Conservation (phyloP, 2,329 filamentous ascomycete species). For the Trichoderma polysporum region DNA sequence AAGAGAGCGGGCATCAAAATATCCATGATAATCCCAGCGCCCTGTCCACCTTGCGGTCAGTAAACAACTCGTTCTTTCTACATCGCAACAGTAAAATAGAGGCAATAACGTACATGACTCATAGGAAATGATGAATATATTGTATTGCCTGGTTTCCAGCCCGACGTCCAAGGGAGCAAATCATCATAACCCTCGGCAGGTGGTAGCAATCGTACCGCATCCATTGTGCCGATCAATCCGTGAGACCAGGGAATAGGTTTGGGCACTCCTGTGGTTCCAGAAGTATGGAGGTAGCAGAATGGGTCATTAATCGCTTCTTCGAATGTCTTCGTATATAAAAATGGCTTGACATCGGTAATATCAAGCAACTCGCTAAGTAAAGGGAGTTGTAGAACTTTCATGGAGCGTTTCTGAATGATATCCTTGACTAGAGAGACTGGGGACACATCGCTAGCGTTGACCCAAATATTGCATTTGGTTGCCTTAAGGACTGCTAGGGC, state of each 20-base stretch:
- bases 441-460: constrained; percentile 25
- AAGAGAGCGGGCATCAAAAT: constrained; percentile 40
- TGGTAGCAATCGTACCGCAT: constrained; percentile 38
- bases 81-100: fast-evolving
- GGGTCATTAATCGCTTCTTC: constrained; percentile 35
- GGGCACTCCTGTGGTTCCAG: constrained; percentile 43
- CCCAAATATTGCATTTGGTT: constrained; percentile 34
- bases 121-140: constrained; percentile 41
- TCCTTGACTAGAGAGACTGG: not conserved
- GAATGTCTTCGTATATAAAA: constrained; percentile 35
- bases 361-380: not conserved
- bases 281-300: constrained; percentile 42
- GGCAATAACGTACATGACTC: constrained; percentile 31
- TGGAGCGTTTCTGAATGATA: not conserved
- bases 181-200: constrained; percentile 32
- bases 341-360: constrained; percentile 21
- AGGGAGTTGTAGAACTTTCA: not conserved
- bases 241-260: constrained; percentile 42
- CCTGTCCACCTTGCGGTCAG: constrained; percentile 26
- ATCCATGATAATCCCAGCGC: constrained; percentile 44
- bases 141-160: constrained; percentile 32
- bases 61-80: not conserved
- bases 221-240: constrained; percentile 35
- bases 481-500: constrained; percentile 35
- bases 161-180: constrained; percentile 31